Evolutionary conservation across 352 stramenopile species (phyloP), one percentile per base, ranked within the genome.

Genomic region (Phytophthora sojae): DNA sequence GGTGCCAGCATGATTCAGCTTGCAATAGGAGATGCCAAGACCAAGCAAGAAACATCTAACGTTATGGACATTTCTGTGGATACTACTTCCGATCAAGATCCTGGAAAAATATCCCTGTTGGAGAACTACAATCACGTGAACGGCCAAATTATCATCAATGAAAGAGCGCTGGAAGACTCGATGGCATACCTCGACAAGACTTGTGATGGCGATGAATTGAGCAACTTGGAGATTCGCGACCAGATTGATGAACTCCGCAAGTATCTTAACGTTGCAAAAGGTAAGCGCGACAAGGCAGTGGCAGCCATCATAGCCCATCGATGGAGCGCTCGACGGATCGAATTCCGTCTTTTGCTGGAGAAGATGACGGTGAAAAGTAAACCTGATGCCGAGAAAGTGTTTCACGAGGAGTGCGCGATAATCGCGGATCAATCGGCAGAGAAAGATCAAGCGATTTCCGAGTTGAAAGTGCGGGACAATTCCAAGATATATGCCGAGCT

Each of bases 111-210:
- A 7, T 52, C 30, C 0, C 37, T 58, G 15, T 2, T 39, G 59
- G 59, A 58, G 25, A 66, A 66, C 17, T 81, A 81, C 56, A 72
- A 79, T 45, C 15, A 73, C 19, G 54, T 79, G 25, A 79, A 80
- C 32, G 51, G 70, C 8, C 57, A 73, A 55, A 75, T 69, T 54
- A 59, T 70, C 37, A 73, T 73, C 35, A 83, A 84, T 61, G 69
- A 82, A 52, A 59, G 50, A 21, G 71, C 72, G 4, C 37, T 83
- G 4, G 65, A 69, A 2, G 59, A 69, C 39, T 71, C 74, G 32
- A 52, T 73, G 11, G 12, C 49, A 21, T 64, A 75, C 45, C 62
- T 81, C 15, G 55, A 71, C 9, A 35, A 50, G 15, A 63, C 57
- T n/a, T 67, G 76, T 15, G 45, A 65, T 3, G 53, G 68, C 11